These are phyloP conservation scores for Boletellus deceptivus DNA, from an alignment of 1,284 basidiomycete genomes.

Conservation along the genomic window DNA sequence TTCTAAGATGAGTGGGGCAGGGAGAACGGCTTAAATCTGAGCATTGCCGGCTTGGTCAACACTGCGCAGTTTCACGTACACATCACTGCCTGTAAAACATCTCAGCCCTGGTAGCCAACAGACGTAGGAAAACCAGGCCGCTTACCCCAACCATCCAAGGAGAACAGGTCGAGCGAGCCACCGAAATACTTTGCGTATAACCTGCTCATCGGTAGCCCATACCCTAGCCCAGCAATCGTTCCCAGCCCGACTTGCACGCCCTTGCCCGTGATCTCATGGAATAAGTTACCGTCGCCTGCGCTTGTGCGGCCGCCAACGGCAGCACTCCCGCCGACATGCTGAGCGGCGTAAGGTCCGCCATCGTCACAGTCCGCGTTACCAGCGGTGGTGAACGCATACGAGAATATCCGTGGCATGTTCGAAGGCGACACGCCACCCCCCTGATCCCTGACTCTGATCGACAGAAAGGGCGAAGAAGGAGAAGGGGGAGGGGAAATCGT, in stretches of 20 bases:
- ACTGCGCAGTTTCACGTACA: slow-evolving; percentile 71
- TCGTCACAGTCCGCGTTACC: slow-evolving; percentile 42
- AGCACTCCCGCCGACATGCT: slow-evolving; percentile 68
- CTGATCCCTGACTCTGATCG: slow-evolving; percentile 79
- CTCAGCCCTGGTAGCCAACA: slow-evolving; percentile 4
- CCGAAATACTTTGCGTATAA: slow-evolving; percentile 83
- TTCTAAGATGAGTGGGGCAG: not conserved
- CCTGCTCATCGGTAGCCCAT: slow-evolving; percentile 83
- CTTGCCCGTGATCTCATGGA: slow-evolving; percentile 73
- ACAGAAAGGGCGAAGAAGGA: slow-evolving; percentile 52
- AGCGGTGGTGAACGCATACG: slow-evolving; percentile 85
- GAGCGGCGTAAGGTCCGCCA: slow-evolving; percentile 70
- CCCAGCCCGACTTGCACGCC: slow-evolving; percentile 70
- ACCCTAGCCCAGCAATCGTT: slow-evolving; percentile 71
- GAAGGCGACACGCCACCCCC: slow-evolving; percentile 80
- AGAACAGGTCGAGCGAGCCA: slow-evolving; percentile 72
- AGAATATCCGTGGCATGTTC: slow-evolving; percentile 79
- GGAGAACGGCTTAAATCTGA: slow-evolving; percentile 23
- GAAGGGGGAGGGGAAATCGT: slow-evolving; percentile 65
- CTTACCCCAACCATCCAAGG: slow-evolving; percentile 80
- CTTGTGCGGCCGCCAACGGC: slow-evolving; percentile 50
- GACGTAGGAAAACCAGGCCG: not conserved
- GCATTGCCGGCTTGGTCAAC: slow-evolving; percentile 67
- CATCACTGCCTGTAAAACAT: slow-evolving; percentile 58
- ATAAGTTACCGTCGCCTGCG: slow-evolving; percentile 56